phyloP scores from a whole-genome alignment of 192 early-diverging fungal genomes.

The Coemansia sp. region DNA sequence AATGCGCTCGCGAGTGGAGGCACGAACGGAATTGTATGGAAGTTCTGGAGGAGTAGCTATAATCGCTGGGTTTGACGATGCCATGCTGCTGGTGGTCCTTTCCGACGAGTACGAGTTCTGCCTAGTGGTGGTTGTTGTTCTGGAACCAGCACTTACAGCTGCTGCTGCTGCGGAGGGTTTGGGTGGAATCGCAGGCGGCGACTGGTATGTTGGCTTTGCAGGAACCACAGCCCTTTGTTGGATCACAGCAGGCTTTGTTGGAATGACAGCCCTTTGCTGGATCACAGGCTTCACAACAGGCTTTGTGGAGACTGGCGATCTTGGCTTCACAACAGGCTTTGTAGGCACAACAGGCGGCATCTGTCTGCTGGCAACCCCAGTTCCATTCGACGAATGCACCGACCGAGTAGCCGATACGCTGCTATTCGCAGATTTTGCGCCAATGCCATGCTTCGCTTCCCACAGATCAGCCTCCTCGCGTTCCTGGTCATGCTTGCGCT shows the following conservation, averaged over 20 bases:
- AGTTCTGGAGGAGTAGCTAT: slow-evolving; percentile 34
- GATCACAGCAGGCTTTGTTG: neutral
- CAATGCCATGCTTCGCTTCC: slow-evolving; percentile 31
- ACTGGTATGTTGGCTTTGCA: neutral
- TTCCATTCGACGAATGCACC: neutral
- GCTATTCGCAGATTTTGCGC: neutral
- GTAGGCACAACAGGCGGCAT: neutral
- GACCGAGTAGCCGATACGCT: neutral
- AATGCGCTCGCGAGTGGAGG: slow-evolving; percentile 2
- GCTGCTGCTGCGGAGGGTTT: neutral
- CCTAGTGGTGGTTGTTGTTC: neutral
- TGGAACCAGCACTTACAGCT: neutral
- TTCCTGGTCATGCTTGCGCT: slow-evolving; percentile 10
- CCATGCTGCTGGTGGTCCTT: neutral
- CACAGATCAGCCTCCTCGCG: slow-evolving; percentile 32
- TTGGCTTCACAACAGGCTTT: slow-evolving; percentile 3
- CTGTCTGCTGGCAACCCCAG: neutral
- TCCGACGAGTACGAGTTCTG: neutral
- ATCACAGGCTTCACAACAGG: neutral
- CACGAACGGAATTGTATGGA: slow-evolving; percentile 19
- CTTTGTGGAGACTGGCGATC: neutral
- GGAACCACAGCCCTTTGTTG: neutral
- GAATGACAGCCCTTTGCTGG: neutral
- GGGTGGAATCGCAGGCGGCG: neutral
- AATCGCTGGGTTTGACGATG: slow-evolving; percentile 18